Percentiles rank a stretch among this genome's conserved stretches.
Evolutionary conservation across 164 flowering plant species (phyloP).

Genomic region (Vitis amurensis): DNA sequence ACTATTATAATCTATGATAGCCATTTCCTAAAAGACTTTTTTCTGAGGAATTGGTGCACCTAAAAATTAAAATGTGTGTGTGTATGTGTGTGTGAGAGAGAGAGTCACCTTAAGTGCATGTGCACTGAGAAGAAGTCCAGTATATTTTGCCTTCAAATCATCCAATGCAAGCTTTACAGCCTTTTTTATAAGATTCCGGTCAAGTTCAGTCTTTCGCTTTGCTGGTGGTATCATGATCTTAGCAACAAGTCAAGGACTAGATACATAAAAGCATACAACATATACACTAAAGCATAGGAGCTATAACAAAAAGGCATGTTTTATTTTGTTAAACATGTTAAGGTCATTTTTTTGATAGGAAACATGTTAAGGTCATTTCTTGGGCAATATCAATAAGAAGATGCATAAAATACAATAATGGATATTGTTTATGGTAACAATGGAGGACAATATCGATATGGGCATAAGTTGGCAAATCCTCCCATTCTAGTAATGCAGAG

Average conservation of each 20-base stretch:
- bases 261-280: background rate
- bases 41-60: too few species aligned
- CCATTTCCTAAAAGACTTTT: too few species aligned
- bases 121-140: constrained; percentile 68
- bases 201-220: constrained; percentile 29
- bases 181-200: constrained; percentile 51
- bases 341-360: background rate
- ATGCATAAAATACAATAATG: constrained; percentile 16
- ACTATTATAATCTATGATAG: too few species aligned
- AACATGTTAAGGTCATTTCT: background rate
- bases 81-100: background rate
- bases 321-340: background rate
- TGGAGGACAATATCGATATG: constrained; percentile 72
- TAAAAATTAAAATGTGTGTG: background rate
- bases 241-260: constrained; percentile 50
- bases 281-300: background rate
- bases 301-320: background rate
- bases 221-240: constrained; percentile 32
- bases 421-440: constrained; percentile 69
- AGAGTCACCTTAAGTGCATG: constrained; percentile 69
- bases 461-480: constrained; percentile 48
- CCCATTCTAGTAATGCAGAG: constrained; percentile 64
- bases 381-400: constrained; percentile 4
- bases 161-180: constrained; percentile 68
- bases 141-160: constrained; percentile 71